Conservation (phyloP, 2,329 filamentous ascomycete species). For the Fusarium abutilonis region DNA sequence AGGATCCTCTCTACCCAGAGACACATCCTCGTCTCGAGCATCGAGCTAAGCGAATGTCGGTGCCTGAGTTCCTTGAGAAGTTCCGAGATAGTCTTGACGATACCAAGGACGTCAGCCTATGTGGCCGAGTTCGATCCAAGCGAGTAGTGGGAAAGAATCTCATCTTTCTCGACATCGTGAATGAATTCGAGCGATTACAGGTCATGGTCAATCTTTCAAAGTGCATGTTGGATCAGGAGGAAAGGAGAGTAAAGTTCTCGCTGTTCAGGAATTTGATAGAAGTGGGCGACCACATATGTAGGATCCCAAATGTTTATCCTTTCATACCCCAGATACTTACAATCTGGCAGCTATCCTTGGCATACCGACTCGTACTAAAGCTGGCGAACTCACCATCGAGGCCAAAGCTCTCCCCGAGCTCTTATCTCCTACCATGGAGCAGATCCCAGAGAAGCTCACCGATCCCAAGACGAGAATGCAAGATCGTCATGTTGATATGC, state of each 20-base stretch:
- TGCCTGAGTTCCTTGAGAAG: constrained; percentile 50
- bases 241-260: constrained; percentile 60
- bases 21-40: constrained; percentile 51
- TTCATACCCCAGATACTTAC: constrained; percentile 38
- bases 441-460: constrained; percentile 75
- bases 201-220: constrained; percentile 75
- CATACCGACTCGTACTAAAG: constrained; percentile 71
- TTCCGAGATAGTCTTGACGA: constrained; percentile 45
- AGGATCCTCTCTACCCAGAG: constrained; percentile 50
- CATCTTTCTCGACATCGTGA: constrained; percentile 82
- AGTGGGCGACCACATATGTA: constrained; percentile 86
- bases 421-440: constrained; percentile 80
- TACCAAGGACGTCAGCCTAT: constrained; percentile 45
- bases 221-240: constrained; percentile 49
- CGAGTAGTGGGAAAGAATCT: constrained; percentile 80
- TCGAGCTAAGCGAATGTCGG: constrained; percentile 44
- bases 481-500: constrained; percentile 85
- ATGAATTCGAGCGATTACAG: constrained; percentile 78
- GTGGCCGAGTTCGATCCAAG: constrained; percentile 77
- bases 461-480: constrained; percentile 78
- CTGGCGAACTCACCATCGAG: constrained; percentile 80
- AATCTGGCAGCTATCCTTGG: constrained; percentile 71
- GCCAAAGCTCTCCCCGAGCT: constrained; percentile 75
- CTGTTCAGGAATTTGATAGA: constrained; percentile 72
- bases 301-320: constrained; percentile 52